These are phyloP conservation scores for Straminergon stramineum DNA, from an alignment of 225 moss, liverwort and hornwort genomes.

Conservation along the genomic window DNA sequence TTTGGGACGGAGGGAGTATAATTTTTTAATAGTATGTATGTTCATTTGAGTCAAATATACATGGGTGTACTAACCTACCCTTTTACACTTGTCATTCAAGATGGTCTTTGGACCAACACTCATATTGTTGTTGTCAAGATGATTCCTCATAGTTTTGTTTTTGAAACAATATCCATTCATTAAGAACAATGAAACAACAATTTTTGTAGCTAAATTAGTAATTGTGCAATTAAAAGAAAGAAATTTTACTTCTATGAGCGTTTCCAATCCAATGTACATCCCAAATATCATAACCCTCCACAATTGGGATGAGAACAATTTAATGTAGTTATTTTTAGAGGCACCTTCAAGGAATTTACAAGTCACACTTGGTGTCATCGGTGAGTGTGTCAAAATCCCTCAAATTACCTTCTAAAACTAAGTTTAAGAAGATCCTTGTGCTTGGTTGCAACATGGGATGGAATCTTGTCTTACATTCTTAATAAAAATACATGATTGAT, in stretches of 20 bases:
- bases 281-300: rapidly evolving
- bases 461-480: neutral
- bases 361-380: neutral
- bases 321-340: neutral
- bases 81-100: neutral
- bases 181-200: rapidly evolving
- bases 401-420: neutral
- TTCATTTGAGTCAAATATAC: neutral
- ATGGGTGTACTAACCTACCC: neutral
- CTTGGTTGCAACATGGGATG: neutral
- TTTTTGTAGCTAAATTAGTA: neutral
- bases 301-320: neutral
- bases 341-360: neutral
- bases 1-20: too few species aligned
- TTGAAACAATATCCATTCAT: neutral
- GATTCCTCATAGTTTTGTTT: neutral
- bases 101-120: neutral
- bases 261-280: neutral
- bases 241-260: neutral
- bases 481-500: neutral
- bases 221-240: neutral
- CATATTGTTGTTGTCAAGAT: neutral
- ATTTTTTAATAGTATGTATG: neutral
- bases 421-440: neutral
- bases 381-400: neutral